Evolutionary conservation across 2,329 filamentous ascomycete genomes (phyloP).

Genomic region (Scytalidium sp.): DNA sequence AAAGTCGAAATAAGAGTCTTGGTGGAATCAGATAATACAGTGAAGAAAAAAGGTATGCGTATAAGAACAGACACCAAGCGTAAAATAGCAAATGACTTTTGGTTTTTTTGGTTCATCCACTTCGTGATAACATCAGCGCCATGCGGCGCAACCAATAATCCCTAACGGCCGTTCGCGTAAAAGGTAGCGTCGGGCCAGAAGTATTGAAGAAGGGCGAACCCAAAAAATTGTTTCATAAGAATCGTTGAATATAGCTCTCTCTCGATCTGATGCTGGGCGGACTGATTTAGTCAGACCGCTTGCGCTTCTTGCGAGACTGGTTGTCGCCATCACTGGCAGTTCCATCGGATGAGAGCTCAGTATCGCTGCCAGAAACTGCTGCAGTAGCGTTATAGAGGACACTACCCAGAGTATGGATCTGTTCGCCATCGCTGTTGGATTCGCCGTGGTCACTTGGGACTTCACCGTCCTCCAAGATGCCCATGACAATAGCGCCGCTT

Average conservation of each 20-base stretch:
- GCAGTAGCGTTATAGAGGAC: slow-evolving; percentile 80
- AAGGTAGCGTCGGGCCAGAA: slow-evolving; percentile 18
- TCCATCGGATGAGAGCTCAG: slow-evolving; percentile 55
- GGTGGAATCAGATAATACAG: slow-evolving; percentile 27
- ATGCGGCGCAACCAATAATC: slow-evolving; percentile 20
- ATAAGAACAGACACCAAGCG: slow-evolving; percentile 18
- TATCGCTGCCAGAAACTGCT: slow-evolving; percentile 65
- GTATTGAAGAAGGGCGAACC: slow-evolving; percentile 22
- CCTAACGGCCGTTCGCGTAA: slow-evolving; percentile 21
- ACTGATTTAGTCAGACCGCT: slow-evolving; percentile 57
- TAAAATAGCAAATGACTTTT: slow-evolving; percentile 28
- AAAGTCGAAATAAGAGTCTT: slow-evolving; percentile 23
- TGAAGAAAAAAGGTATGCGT: slow-evolving; percentile 21
- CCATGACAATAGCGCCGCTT: slow-evolving; percentile 86
- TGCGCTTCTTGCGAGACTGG: slow-evolving; percentile 71
- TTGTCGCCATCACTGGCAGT: slow-evolving; percentile 39
- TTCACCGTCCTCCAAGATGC: slow-evolving; percentile 74
- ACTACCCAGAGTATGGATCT: slow-evolving; percentile 67
- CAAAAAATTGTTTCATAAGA: slow-evolving; percentile 22
- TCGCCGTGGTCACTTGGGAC: slow-evolving; percentile 39
- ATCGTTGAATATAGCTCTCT: slow-evolving; percentile 16
- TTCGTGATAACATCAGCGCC: slow-evolving; percentile 26
- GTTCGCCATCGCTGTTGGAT: slow-evolving; percentile 47
- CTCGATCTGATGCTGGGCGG: slow-evolving; percentile 1
- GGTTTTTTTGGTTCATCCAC: slow-evolving; percentile 13